Conservation (phyloP, 208 protist genomes). For the Trichomonas gallinae region DNA sequence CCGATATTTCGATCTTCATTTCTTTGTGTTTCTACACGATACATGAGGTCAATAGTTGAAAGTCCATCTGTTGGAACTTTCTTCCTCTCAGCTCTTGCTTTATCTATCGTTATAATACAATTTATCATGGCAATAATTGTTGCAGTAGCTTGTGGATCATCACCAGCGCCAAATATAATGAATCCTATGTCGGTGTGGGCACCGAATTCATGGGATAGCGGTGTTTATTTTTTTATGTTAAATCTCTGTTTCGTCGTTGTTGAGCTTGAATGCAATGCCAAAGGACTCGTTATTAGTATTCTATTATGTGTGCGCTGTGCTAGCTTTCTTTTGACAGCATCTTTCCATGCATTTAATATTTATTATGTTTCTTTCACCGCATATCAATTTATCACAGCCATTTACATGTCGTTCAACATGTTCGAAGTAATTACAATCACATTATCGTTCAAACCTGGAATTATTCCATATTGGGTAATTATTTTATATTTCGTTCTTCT, state of each 20-base stretch:
- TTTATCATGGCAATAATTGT: neutral
- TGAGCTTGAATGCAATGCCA: neutral
- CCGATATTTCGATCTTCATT: neutral
- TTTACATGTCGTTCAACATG: neutral
- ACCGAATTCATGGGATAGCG: neutral
- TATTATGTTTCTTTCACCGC: neutral
- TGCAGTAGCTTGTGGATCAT: neutral
- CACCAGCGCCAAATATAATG: neutral
- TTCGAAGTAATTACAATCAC: neutral
- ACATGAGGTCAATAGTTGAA: neutral
- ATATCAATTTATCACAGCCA: neutral
- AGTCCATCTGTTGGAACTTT: neutral
- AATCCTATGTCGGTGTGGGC: neutral
- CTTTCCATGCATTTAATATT: neutral
- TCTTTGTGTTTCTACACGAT: neutral
- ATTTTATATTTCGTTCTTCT: neutral
- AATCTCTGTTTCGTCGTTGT: neutral
- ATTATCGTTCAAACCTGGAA: neutral
- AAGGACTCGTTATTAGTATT: neutral
- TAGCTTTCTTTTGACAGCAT: neutral
- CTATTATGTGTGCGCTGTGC: neutral
- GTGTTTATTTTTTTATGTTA: neutral
- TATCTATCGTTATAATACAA: neutral
- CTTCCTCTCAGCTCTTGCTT: neutral
- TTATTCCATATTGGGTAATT: neutral